Base-by-base conservation (phyloP, 164 flowering plant species). In the Macadamia tetraphylla region DNA sequence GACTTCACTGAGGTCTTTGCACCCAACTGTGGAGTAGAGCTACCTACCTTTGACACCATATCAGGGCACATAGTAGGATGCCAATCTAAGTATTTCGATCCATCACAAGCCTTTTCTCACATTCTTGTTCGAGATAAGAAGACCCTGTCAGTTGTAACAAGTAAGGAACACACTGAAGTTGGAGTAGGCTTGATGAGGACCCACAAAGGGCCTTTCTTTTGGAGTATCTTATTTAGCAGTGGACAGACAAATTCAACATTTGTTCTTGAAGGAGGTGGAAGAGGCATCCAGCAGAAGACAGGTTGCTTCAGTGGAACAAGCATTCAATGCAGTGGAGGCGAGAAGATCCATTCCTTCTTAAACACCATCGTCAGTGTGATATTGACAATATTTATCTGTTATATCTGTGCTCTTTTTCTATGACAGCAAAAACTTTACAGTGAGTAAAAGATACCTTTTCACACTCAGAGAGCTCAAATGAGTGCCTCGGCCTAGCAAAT, bases 21-120 rank as follows among this genome's bases (percentile, higher is more conserved):
- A 60, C 98, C 98, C 64, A 82, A 92, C 66, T 92, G 96, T 60
- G 98, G 98, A 0, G 87, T 92, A n/a, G 98, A 92, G 74, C 85
- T 92, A 15, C 94, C 98, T 9, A 92, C 96, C 29, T 79, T 88
- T 40, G 85, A 79, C 62, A 78, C 80, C 67, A 77, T 92, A 66
- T 82, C 96, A 0, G 93, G 88, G 31, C 81, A 73, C 62, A 77
- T 90, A 17, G 74, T 85, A 9, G 91, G 89, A 6, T 90, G 98
- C 63, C 82, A 79, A 9, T 79, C 84, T 7, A 84, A 82, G 67
- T 83, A 88, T 70, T 71, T 87, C 12, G 73, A 77, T 29, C 92
- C 98, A 63, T 68, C 75, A 13, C 67, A 70, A 76, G 93, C 89
- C 60, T 90, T 88, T 60, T 77, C 88, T 42, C 64, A 75, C 0